phyloP scores from a whole-genome alignment of 2,329 filamentous ascomycete genomes.

The Venturia aucupariae region DNA sequence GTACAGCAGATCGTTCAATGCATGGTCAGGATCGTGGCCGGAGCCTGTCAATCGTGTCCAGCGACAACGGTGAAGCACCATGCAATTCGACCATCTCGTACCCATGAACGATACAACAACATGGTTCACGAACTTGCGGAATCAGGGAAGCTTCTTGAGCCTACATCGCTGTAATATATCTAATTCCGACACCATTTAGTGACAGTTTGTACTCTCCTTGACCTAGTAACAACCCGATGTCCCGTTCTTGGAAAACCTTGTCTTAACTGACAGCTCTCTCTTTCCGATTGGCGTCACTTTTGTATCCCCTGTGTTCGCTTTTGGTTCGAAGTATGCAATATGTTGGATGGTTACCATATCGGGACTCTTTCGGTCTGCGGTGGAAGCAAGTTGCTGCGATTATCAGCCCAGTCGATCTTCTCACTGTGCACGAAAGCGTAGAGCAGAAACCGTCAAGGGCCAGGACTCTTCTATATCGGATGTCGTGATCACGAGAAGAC shows the following conservation, averaged over 20 bases:
- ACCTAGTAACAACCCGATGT: background rate
- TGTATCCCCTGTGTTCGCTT: background rate
- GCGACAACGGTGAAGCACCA: background rate
- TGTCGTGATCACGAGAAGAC: background rate
- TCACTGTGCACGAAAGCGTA: background rate
- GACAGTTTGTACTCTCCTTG: background rate
- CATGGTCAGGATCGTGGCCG: background rate
- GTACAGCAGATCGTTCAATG: background rate
- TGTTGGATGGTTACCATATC: background rate
- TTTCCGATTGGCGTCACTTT: background rate
- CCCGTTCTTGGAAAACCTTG: background rate
- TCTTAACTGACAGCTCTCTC: background rate
- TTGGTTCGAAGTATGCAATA: background rate
- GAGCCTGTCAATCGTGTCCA: background rate
- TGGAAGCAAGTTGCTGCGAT: background rate
- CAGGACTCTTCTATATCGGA: background rate
- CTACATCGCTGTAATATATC: background rate
- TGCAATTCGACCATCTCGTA: background rate
- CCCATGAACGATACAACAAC: background rate
- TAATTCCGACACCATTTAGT: background rate
- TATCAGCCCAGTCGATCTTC: background rate
- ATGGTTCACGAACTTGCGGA: background rate
- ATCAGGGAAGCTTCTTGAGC: background rate
- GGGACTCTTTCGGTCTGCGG: background rate
- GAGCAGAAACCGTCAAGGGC: background rate